Evolutionary conservation across 768 basidiomycete genomes (phyloP), one percentile per base, ranked within the genome.

Genomic region (Suillus americanus): DNA sequence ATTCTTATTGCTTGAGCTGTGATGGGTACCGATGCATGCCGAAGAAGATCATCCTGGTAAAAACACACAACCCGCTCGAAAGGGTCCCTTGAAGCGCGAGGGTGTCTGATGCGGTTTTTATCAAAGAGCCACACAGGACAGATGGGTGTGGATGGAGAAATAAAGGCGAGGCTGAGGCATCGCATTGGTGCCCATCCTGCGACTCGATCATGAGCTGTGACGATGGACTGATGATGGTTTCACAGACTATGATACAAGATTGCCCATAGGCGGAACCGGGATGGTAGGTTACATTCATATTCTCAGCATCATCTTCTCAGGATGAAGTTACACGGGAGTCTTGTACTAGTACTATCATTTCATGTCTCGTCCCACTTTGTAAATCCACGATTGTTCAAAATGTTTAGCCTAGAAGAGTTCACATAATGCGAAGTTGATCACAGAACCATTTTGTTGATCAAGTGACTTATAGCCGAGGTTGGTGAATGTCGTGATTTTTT

Each of bases 21-120:
- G 43, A 23, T 33, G 40, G 40, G 67, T 60, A 68, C 62, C 66
- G 64, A 41, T 50, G 67, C 64, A 75, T 72, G 81, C 85, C 89
- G 73, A 84, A 75, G 92, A 94, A 74, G 91, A 93, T 78, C 84
- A 88, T 80, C 88, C 91, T 94, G 91, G 91, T 94, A 93, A 94
- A 89, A 80, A 85, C 75, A 94, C 86, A 79, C 86, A 90, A 80
- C 91, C 88, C 86, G 81, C 72, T 78, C 73, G 66, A 56, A 41
- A 72, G 76, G 73, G 76, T 77, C 80, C 79, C 78, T 71, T 71
- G 65, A 3, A 51, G 2, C 33, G n/a, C 60, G 64, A 57, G 69
- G 74, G 78, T 76, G 76, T 72, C 73, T 71, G 67, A 43, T 57
- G 61, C 65, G 68, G 70, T 65, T 69, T 70, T 59, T 28, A 5